Percentiles rank a stretch among this genome's conserved stretches.
phyloP scores from a whole-genome alignment of 306 rosid species.

The Cicer bijugum region DNA sequence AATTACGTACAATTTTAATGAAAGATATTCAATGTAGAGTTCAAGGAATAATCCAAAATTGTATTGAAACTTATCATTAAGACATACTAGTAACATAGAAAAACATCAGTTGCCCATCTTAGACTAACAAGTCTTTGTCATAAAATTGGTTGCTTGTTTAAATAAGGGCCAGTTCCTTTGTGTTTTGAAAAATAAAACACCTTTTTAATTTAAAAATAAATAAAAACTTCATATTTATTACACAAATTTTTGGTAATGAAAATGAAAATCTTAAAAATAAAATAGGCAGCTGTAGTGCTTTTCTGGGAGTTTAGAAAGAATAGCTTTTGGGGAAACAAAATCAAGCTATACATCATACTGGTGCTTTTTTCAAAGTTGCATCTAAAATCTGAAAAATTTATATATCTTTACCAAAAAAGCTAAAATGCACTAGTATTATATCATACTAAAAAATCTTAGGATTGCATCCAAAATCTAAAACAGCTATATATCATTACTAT shows the following conservation, averaged over 20 bases:
- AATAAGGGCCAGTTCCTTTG: not conserved
- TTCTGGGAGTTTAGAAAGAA: not conserved
- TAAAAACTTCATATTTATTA: not conserved
- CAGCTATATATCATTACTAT: too few relatives aligned
- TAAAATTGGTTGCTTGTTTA: not conserved
- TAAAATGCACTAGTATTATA: too few relatives aligned
- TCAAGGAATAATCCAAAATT: slow-evolving; percentile 26
- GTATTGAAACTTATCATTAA: not conserved
- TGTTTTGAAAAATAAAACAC: not conserved
- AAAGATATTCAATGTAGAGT: not conserved
- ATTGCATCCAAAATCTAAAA: too few relatives aligned
- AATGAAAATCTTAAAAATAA: slow-evolving; percentile 9
- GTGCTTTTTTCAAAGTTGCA: not conserved
- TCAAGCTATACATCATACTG: not conserved
- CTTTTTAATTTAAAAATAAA: not conserved
- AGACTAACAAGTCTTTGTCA: not conserved
- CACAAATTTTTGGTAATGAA: not conserved
- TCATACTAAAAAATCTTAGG: too few relatives aligned
- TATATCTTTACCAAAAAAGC: too few relatives aligned
- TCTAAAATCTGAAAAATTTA: not conserved
- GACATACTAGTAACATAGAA: slow-evolving; percentile 30
- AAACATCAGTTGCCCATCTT: slow-evolving; percentile 17
- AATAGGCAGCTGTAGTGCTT: not conserved
- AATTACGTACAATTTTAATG: slow-evolving; percentile 6
- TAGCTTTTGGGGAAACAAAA: not conserved